Conservation (phyloP, 768 basidiomycete species). For the Suillus weaverae region DNA sequence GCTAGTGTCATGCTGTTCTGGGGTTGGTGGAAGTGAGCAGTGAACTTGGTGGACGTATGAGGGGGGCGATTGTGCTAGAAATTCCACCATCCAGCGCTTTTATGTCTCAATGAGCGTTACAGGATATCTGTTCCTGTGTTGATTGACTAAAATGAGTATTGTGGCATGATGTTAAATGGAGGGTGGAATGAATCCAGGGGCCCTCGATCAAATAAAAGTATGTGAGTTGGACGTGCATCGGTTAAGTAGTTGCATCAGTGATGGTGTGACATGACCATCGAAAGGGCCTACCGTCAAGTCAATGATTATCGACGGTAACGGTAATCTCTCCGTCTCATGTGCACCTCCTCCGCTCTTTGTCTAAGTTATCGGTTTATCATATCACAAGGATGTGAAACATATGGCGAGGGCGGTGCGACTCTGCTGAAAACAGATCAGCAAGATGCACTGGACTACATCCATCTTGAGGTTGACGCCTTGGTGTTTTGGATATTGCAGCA, state of each 20-base stretch:
- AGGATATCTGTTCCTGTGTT: not conserved
- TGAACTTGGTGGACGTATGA: not conserved
- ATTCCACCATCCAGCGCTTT: not conserved
- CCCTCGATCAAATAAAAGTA: not conserved
- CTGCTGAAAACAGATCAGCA: not conserved
- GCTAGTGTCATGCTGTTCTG: not conserved
- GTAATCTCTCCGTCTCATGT: not conserved
- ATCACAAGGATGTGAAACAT: not conserved
- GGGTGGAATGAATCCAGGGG: not conserved
- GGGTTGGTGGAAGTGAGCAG: not conserved
- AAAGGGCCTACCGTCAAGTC: not conserved
- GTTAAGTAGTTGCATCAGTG: not conserved
- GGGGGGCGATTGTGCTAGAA: not conserved
- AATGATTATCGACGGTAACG: not conserved
- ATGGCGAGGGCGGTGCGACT: not conserved
- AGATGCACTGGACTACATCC: not conserved
- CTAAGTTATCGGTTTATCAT: not conserved
- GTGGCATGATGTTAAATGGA: not conserved
- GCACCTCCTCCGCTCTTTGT: not conserved
- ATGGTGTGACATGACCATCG: not conserved
- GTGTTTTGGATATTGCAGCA: not conserved
- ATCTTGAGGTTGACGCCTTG: not conserved
- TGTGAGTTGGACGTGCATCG: not conserved
- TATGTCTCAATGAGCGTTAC: not conserved
- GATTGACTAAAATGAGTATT: not conserved